Base-by-base conservation (phyloP, 345 rosid genomes). In the Populus alba region DNA sequence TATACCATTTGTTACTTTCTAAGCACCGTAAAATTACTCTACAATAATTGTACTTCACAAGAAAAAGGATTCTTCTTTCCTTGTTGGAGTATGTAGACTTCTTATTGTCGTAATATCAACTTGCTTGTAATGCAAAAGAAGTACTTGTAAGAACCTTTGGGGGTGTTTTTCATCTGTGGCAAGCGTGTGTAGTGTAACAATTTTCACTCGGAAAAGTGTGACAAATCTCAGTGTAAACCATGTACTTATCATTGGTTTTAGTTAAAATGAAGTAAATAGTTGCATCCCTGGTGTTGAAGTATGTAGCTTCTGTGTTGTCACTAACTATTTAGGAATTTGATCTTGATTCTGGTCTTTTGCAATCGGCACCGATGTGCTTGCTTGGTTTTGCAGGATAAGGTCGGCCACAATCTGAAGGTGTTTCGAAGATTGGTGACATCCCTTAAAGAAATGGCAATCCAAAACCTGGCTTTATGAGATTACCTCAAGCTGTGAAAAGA, bases 361-460 rank as follows among this genome's bases (percentile, higher is more conserved):
- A 5, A n/a, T 55, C 20, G 8, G 3, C 27, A 53, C 66, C 23
- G 59, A 78, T 66, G 62, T 68, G 27, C 16, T 75, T 68, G 8
- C 65, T 41, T 69, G 63, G 77, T 49, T 41, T 77, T 53, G n/a
- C 91, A 93, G 99, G 95, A 91, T 53, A 94, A 94, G 83, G 82
- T 88, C 2, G 97, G 97, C 62, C 93, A 83, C 84, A 83, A 86
- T 83, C 90, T 93, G 25, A 96, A 90, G 87, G 87, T 96, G 71
- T 96, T 96, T 84, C 84, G 86, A 23, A 87, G 99, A 81, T 83
- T 92, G 70, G 97, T 91, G 55, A 73, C 89, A 18, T 87, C 94
- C 7, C 91, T 96, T 16, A 89, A 96, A 84, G 99, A 94, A 87
- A 80, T 87, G 82, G 81, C 91, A 22, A 85, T 93, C 78, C 93